Conservation (phyloP, 1,284 basidiomycete genomes). For the Wallemia hederae region DNA sequence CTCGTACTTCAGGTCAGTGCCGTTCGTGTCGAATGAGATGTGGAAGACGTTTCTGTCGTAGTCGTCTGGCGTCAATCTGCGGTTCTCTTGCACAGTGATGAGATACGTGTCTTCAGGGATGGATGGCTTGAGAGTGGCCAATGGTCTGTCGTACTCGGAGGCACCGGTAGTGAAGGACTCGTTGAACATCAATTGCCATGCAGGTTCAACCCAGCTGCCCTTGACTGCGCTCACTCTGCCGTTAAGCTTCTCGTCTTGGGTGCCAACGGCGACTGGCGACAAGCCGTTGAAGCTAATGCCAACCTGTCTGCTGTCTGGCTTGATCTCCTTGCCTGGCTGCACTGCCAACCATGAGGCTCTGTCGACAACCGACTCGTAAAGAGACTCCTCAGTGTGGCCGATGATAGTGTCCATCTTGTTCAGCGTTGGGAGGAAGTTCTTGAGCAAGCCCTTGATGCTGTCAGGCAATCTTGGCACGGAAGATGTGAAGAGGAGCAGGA, state of each 20-base stretch:
- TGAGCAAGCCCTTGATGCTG: slow-evolving; percentile 16
- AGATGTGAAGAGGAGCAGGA: slow-evolving; percentile 19
- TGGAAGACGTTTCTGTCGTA: slow-evolving; percentile 99
- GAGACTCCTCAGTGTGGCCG: slow-evolving; percentile 10
- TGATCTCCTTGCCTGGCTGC: slow-evolving; percentile 9
- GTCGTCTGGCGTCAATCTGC: slow-evolving; percentile 68
- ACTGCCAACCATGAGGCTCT: slow-evolving; percentile 13
- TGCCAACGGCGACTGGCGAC: slow-evolving; percentile 15
- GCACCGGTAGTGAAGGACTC: slow-evolving; percentile 35
- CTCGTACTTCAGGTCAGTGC: slow-evolving; percentile 77
- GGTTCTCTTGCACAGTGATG: slow-evolving; percentile 76
- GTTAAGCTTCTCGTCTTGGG: slow-evolving; percentile 12
- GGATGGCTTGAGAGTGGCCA: slow-evolving; percentile 55
- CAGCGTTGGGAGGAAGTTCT: slow-evolving; percentile 16
- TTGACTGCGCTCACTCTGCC: slow-evolving; percentile 12
- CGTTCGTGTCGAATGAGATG: slow-evolving; percentile 73
- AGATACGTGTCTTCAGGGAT: slow-evolving; percentile 70
- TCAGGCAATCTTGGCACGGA: slow-evolving; percentile 11
- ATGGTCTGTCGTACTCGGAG: slow-evolving; percentile 17
- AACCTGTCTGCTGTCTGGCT: slow-evolving; percentile 13
- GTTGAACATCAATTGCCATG: slow-evolving; percentile 65
- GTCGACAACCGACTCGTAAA: slow-evolving; percentile 15
- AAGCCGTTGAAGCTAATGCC: slow-evolving; percentile 13
- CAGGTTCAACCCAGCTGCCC: slow-evolving; percentile 49
- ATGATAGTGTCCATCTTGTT: slow-evolving; percentile 1